Conservation (phyloP, 139 green algal species). For the Ulvella scutata region DNA sequence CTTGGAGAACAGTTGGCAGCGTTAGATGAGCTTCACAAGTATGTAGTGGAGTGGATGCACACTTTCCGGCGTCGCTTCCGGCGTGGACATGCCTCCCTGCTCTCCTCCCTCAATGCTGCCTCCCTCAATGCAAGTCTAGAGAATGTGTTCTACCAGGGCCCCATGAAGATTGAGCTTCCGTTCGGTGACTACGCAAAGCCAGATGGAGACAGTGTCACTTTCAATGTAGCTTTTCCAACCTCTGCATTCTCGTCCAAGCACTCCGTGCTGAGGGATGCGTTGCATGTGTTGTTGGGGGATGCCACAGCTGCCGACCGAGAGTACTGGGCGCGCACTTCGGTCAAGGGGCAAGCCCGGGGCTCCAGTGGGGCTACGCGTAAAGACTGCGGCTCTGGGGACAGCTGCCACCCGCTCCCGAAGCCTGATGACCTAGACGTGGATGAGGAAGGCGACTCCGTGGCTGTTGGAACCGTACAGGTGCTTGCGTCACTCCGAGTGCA, state of each 20-base stretch:
- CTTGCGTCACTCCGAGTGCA: too few relatives aligned
- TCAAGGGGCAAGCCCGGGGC: neutral
- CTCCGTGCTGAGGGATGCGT: neutral
- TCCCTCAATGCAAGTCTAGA: neutral
- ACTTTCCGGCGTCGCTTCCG: neutral
- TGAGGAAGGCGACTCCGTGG: neutral
- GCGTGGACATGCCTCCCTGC: neutral
- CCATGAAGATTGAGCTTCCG: neutral
- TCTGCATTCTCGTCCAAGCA: neutral
- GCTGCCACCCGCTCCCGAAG: neutral
- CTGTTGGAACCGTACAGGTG: neutral
- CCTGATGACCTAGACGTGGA: neutral
- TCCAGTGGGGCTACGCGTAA: neutral
- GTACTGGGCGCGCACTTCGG: neutral
- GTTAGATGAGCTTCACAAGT: neutral
- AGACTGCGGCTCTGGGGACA: neutral
- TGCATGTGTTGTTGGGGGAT: neutral
- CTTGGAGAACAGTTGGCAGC: neutral
- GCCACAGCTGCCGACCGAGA: neutral
- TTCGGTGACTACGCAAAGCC: too few relatives aligned
- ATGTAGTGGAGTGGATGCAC: neutral
- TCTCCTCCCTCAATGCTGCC: neutral
- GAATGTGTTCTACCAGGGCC: neutral
- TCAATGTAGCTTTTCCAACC: neutral
- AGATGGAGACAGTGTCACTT: neutral